phyloP scores from a whole-genome alignment of 2,329 filamentous ascomycete species.

The Cytospora schulzeri region DNA sequence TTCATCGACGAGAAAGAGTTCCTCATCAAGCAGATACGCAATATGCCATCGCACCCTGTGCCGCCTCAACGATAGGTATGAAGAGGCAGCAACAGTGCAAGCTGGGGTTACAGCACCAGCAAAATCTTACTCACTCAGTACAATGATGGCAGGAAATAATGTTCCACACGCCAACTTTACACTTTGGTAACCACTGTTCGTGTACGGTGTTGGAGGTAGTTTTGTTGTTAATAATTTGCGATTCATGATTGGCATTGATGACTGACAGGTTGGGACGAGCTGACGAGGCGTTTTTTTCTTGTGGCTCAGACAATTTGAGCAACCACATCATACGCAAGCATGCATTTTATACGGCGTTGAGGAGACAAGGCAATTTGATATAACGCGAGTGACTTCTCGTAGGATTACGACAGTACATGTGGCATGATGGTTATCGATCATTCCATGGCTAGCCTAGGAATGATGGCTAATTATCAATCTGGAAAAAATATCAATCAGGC shows the following conservation, averaged over 20 bases:
- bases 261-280: conserved; percentile 11
- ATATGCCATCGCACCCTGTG: conserved; percentile 63
- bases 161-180: conserved; percentile 1
- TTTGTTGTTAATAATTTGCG: neutral
- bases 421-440: conserved; percentile 8
- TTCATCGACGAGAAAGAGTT: conserved; percentile 98
- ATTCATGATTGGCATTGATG: conserved; percentile 5
- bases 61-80: conserved; percentile 47
- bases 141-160: conserved; percentile 1
- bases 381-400: conserved; percentile 8
- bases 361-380: conserved; percentile 15
- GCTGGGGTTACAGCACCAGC: conserved; percentile 23
- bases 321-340: conserved; percentile 26
- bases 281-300: conserved; percentile 19
- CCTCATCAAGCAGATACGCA: conserved; percentile 88
- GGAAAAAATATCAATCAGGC: conserved; percentile 6
- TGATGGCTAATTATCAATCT: conserved; percentile 20
- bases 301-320: conserved; percentile 23
- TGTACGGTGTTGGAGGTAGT: conserved; percentile 19
- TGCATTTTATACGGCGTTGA: conserved; percentile 27
- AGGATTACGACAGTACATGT: neutral
- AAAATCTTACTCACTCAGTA: neutral
- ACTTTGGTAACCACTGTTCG: neutral
- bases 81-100: conserved; percentile 5
- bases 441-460: conserved; percentile 9